These are phyloP conservation scores for Verticillium alfalfae DNA, from an alignment of 2,329 filamentous ascomycete species.

Conservation along the genomic window DNA sequence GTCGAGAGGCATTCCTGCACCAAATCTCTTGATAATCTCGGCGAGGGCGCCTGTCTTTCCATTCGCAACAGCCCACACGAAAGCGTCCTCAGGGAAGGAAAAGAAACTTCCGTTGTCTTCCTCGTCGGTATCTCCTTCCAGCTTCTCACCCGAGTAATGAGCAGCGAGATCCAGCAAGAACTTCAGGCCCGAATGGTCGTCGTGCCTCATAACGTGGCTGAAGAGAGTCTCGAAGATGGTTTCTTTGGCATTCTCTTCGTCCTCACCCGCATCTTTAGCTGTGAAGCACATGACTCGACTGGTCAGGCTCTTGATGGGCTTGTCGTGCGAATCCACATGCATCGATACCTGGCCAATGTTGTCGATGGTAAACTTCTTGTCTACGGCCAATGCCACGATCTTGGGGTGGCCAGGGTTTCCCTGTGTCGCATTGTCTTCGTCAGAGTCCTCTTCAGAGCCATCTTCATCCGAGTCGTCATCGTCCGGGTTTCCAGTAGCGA, in stretches of 20 bases:
- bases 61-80: constrained; percentile 34
- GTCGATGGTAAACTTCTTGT: constrained; percentile 69
- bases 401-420: constrained; percentile 29
- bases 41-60: constrained; percentile 54
- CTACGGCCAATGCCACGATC: constrained; percentile 50
- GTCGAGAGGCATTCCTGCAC: constrained; percentile 64
- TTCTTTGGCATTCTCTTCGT: constrained; percentile 8
- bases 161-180: constrained; percentile 51
- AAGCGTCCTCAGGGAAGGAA: constrained; percentile 32
- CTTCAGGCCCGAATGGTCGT: constrained; percentile 49
- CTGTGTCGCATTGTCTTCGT: constrained; percentile 22
- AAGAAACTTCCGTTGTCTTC: constrained; percentile 25
- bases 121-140: constrained; percentile 23
- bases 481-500: constrained; percentile 29
- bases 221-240: constrained; percentile 33
- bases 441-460: constrained; percentile 23
- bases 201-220: constrained; percentile 39
- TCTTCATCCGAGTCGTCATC: constrained; percentile 30
- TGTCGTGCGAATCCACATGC: constrained; percentile 59
- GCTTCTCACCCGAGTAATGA: constrained; percentile 33
- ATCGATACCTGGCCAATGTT: constrained; percentile 65
- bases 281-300: constrained; percentile 37
- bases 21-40: constrained; percentile 59
- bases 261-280: constrained; percentile 19
- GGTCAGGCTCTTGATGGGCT: constrained; percentile 35